Conservation (phyloP, 2,329 filamentous ascomycete genomes). For the Xenoacremonium recifei region DNA sequence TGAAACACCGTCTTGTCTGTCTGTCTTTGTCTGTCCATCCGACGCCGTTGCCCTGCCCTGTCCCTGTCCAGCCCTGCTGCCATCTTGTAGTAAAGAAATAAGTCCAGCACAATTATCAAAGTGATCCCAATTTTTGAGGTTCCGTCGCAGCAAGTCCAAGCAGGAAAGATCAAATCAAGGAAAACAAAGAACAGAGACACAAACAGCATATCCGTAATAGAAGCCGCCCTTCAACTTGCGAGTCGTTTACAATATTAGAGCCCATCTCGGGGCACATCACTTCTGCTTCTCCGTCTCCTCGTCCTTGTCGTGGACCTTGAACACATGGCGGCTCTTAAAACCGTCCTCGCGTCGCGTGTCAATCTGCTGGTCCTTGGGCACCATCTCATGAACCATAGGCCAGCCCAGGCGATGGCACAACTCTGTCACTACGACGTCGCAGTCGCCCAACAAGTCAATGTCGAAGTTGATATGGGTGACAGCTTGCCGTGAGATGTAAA, state of each 20-base stretch:
- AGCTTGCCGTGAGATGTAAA: conserved; percentile 84
- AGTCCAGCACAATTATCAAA: no score
- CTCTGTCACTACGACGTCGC: conserved; percentile 86
- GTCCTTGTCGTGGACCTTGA: conserved; percentile 28
- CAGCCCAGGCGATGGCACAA: conserved; percentile 80
- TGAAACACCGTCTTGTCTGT: neutral
- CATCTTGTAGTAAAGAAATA: no score
- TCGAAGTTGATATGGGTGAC: conserved; percentile 93
- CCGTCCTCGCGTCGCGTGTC: conserved; percentile 45
- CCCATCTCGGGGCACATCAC: neutral
- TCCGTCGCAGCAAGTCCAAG: no score
- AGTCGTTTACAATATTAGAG: no score
- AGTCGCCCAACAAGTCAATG: conserved; percentile 93
- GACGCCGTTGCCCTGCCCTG: no score
- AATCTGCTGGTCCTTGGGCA: conserved; percentile 64
- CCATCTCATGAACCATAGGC: conserved; percentile 79
- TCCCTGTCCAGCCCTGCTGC: no score
- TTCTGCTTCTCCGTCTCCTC: neutral
- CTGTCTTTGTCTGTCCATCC: conserved; percentile 12
- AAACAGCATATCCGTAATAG: no score
- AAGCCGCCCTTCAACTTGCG: no score
- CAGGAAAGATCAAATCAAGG: no score
- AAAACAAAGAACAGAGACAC: no score
- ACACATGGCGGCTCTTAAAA: conserved; percentile 36
- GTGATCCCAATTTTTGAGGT: no score